A percentile compares a stretch with the other conserved stretches of the same genome.
Evolutionary conservation across 257 asterid species (phyloP).

Genomic region (Marsdenia floribunda): DNA sequence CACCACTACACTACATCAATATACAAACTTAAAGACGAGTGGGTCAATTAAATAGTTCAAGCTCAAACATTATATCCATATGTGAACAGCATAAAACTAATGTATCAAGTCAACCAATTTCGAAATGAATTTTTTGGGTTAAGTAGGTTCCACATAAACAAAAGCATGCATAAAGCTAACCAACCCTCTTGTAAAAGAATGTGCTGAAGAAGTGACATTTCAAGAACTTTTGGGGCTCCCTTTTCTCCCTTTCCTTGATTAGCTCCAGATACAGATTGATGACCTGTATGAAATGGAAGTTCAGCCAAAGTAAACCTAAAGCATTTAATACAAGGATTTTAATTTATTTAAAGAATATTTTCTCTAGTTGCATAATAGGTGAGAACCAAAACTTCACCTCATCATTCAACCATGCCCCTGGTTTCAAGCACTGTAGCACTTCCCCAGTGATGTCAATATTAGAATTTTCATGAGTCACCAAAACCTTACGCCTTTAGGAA

Average conservation of each 20-base stretch:
- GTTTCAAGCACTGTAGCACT: slow-evolving; percentile 64
- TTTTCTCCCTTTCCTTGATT: slow-evolving; percentile 83
- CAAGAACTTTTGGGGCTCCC: slow-evolving; percentile 74
- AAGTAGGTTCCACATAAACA: not conserved
- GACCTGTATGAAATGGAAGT: slow-evolving; percentile 51
- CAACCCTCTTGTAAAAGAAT: slow-evolving; percentile 90
- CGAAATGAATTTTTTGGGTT: not conserved
- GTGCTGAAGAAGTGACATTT: slow-evolving; percentile 85
- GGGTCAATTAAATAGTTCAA: not conserved
- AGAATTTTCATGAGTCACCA: slow-evolving; percentile 61
- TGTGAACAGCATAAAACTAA: not conserved
- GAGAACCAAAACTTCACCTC: slow-evolving; percentile 48
- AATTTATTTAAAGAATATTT: not conserved
- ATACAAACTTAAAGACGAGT: not conserved
- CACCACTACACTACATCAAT: not conserved
- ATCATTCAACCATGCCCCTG: slow-evolving; percentile 81
- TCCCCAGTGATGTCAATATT: slow-evolving; percentile 79
- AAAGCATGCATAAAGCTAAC: not conserved
- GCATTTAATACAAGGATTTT: not conserved
- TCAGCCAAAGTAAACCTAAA: slow-evolving; percentile 11
- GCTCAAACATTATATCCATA: not conserved
- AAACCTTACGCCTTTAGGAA: slow-evolving; percentile 44
- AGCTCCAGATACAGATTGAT: slow-evolving; percentile 80
- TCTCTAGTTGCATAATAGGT: not conserved
- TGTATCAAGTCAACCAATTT: not conserved